Base-by-base conservation (phyloP, 1,139 yeast genomes). In the Suhomyces taliae region DNA sequence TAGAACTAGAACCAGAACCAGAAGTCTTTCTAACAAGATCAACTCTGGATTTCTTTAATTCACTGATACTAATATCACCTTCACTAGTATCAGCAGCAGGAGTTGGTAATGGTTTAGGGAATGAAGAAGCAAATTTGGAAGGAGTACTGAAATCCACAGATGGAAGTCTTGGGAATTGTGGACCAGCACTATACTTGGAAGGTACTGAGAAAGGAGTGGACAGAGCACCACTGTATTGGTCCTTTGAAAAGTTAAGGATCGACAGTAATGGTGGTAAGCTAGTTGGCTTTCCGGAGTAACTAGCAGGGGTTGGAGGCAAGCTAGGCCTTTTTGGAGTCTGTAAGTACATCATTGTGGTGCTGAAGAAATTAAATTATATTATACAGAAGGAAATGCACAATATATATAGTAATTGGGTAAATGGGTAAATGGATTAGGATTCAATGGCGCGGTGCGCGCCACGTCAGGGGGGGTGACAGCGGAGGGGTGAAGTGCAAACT, bases 261-360 rank as follows among this genome's bases (percentile, higher is more conserved):
- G 76, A 59, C 34, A 75, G 67, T 56, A 74, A 69, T 15, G 79
- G 79, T 26, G 79, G 79, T 50, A 74, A 70, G 51, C 62, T 61
- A 38, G 72, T 55, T 24, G 45, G 43, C 46, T 50, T 59, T 53
- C 47, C 46, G 51, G 49, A 52, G 53, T 53, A 57, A 44, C 47
- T 47, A 43, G 53, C 52, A 41, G 65, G 65, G n/a, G 69, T 60
- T 37, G 67, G 59, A 42, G 65, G 71, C 48, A 63, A 60, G 43
- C 51, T 54, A 11, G 67, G 64, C 55, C 69, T 64, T 54, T 66
- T 66, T 41, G 72, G 72, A 9, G 72, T 67, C 36, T 53, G 59
- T 35, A 53, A 45, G 40, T 47, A 52, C 59, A 55, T 55, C 50
- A 46, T 49, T 42, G 34, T 37, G 39, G 27, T n/a, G 34, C 24